Conservation (phyloP, 2,329 filamentous ascomycete genomes). For the Cladosporium colombiae region DNA sequence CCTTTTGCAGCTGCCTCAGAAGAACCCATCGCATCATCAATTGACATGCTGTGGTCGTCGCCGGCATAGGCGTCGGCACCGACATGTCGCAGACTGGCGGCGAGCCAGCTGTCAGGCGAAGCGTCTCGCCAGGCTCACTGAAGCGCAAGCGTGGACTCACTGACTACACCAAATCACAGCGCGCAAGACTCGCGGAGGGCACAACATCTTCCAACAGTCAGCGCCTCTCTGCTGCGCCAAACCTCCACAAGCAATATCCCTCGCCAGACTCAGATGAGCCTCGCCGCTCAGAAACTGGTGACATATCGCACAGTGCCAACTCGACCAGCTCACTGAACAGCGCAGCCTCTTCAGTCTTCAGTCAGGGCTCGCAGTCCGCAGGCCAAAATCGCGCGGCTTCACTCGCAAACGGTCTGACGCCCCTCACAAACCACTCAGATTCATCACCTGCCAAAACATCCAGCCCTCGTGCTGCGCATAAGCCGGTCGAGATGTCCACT, state of each 20-base stretch:
- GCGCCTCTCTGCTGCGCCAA: constrained; percentile 19
- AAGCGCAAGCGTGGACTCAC: constrained; percentile 31
- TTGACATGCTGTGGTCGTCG: constrained; percentile 18
- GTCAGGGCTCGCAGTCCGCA: constrained; percentile 52
- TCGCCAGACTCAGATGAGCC: constrained; percentile 34
- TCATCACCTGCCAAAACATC: constrained; percentile 62
- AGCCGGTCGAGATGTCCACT: constrained; percentile 31
- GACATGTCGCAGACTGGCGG: constrained; percentile 35
- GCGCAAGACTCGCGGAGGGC: constrained; percentile 20
- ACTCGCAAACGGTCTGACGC: constrained; percentile 60
- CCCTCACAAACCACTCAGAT: constrained; percentile 63
- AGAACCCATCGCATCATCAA: not conserved
- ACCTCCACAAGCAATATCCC: constrained; percentile 28
- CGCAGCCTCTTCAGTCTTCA: constrained; percentile 71
- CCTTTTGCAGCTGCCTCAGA: not conserved
- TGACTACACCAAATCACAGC: constrained; percentile 22
- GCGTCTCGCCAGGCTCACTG: constrained; percentile 31
- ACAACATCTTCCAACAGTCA: constrained; percentile 15
- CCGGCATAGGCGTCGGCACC: constrained; percentile 26
- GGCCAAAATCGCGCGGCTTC: constrained; percentile 59
- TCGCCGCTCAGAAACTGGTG: constrained; percentile 50
- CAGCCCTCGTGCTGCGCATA: constrained; percentile 49
- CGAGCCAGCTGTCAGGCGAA: constrained; percentile 25
- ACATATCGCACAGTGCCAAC: constrained; percentile 69
- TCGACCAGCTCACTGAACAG: constrained; percentile 73